phyloP scores from a whole-genome alignment of 352 stramenopile genomes.

The Phytophthora chlamydospora region DNA sequence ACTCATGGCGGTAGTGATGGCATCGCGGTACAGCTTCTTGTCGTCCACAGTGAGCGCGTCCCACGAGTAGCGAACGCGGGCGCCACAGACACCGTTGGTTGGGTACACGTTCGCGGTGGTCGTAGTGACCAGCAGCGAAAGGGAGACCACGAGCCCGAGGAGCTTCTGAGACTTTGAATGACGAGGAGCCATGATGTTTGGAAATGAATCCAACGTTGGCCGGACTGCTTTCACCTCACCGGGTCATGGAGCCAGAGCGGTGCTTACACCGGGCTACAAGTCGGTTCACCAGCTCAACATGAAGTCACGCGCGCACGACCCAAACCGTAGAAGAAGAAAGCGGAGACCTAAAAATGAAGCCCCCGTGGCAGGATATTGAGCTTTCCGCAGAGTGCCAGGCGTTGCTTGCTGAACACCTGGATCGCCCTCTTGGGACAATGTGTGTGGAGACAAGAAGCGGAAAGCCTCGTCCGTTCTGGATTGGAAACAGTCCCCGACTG shows the following conservation, averaged over 20 bases:
- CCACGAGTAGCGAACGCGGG: conserved; percentile 64
- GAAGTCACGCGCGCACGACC: conserved; percentile 23
- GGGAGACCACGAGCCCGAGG: conserved; percentile 23
- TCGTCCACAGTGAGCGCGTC: conserved; percentile 42
- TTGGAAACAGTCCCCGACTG: conserved; percentile 5
- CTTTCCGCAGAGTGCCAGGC: conserved; percentile 10
- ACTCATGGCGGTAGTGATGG: conserved; percentile 59
- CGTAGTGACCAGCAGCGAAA: conserved; percentile 19
- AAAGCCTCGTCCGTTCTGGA: conserved; percentile 27
- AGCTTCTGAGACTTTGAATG: conserved; percentile 20
- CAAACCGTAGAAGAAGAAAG: conserved; percentile 30
- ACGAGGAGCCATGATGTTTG: conserved; percentile 29
- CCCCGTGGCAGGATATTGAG: conserved; percentile 18
- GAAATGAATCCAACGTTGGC: conserved; percentile 22
- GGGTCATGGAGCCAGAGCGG: conserved; percentile 5
- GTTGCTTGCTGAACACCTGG: conserved; percentile 1
- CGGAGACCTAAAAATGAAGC: conserved; percentile 16
- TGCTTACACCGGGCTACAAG: neutral
- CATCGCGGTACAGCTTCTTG: conserved; percentile 70
- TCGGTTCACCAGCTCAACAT: conserved; percentile 19
- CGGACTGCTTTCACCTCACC: neutral
- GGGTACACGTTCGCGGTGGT: conserved; percentile 22
- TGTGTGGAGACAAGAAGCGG: neutral
- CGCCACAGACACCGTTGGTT: conserved; percentile 39
- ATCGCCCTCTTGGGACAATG: neutral